phyloP scores from a whole-genome alignment of 257 asterid genomes.

The Anisodus acutangulus region DNA sequence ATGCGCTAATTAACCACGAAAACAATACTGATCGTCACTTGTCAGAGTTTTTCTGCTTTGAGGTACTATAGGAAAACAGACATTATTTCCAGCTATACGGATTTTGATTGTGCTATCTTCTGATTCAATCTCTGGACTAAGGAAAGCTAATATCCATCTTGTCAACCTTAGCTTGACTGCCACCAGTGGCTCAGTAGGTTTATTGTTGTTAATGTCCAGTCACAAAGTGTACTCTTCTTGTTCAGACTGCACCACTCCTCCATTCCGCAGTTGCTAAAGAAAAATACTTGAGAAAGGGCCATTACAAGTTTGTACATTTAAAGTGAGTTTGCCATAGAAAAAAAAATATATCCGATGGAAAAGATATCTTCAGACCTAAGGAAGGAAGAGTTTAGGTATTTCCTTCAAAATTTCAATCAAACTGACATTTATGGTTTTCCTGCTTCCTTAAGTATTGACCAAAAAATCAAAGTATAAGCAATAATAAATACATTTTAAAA shows the following conservation, averaged over 20 bases:
- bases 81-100: not conserved
- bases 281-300: not conserved
- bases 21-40: not conserved
- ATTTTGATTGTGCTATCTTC: conserved; percentile 3
- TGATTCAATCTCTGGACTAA: conserved; percentile 5
- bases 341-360: not conserved
- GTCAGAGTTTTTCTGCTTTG: conserved; percentile 15
- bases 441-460: not conserved
- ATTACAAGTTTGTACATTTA: conserved; percentile 14
- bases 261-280: conserved; percentile 6
- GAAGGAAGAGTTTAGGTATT: not conserved
- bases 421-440: not conserved
- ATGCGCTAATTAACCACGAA: not conserved
- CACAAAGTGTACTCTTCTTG: conserved; percentile 11
- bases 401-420: not conserved
- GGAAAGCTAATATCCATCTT: not conserved
- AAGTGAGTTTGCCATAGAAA: not conserved
- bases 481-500: not conserved
- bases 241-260: not conserved
- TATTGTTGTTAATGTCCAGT: not conserved
- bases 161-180: not conserved
- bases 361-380: too few species aligned
- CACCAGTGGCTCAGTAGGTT: conserved; percentile 25
- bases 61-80: conserved; percentile 2
- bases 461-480: not conserved